Conservation (phyloP, 208 protist genomes). For the Acanthamoeba royreba region DNA sequence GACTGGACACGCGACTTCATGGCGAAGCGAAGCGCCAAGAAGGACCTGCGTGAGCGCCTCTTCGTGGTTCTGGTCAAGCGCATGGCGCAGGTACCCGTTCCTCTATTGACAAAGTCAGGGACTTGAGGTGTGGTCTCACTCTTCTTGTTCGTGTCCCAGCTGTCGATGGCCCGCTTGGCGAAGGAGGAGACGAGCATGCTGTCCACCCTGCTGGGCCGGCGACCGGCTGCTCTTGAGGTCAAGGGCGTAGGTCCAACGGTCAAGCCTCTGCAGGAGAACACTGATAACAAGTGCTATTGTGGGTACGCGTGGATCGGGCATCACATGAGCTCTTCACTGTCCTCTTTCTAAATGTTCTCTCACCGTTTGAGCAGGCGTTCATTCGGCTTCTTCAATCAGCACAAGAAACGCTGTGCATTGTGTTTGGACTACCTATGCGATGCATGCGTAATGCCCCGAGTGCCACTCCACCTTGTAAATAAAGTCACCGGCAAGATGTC, state of each 20-base stretch:
- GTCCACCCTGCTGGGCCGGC: neutral
- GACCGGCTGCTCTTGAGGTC: neutral
- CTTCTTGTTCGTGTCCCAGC: neutral
- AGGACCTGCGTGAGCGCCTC: slow-evolving; percentile 1
- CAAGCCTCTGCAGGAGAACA: neutral
- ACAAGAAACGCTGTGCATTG: neutral
- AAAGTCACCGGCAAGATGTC: neutral
- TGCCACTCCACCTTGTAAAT: slow-evolving; percentile 31
- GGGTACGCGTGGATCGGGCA: no score
- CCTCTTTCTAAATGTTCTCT: neutral
- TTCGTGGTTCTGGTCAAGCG: slow-evolving; percentile 15
- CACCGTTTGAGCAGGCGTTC: neutral
- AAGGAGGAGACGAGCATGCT: neutral
- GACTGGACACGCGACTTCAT: neutral
- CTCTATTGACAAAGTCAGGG: neutral
- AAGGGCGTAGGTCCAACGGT: neutral
- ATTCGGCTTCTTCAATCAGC: slow-evolving; percentile 8
- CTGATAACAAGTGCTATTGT: neutral
- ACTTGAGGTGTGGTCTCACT: neutral
- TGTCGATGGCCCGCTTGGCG: neutral
- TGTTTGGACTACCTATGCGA: slow-evolving; percentile 8
- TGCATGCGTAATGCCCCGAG: neutral
- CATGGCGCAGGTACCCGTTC: neutral
- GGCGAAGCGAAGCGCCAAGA: neutral
- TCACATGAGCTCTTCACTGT: no score